phyloP scores from a whole-genome alignment of 306 rosid genomes.

The Vicia sativa region DNA sequence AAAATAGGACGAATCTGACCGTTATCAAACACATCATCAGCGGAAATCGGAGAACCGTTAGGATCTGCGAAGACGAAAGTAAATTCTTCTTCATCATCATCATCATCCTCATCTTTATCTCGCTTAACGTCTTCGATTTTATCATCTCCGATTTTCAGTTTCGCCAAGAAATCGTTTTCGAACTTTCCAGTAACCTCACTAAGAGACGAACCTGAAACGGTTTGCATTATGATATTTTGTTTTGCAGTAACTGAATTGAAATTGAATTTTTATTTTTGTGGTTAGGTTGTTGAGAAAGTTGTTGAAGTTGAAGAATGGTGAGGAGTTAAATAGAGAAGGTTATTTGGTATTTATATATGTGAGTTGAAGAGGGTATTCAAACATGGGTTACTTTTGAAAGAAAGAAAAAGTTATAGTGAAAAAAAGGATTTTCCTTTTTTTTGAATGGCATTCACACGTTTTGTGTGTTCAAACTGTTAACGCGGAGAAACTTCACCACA shows the following conservation, averaged over 20 bases:
- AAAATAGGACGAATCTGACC: slow-evolving; percentile 76
- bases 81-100: slow-evolving; percentile 58
- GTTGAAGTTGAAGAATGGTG: slow-evolving; percentile 15
- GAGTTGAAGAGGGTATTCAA: not conserved
- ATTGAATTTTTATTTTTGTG: not conserved
- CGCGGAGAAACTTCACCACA: slow-evolving; percentile 5
- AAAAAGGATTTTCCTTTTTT: not conserved
- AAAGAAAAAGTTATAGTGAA: not conserved
- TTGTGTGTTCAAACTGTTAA: slow-evolving; percentile 35
- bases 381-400: not conserved
- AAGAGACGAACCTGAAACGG: slow-evolving; percentile 35
- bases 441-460: slow-evolving; percentile 19
- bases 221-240: slow-evolving; percentile 46
- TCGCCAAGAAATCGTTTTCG: slow-evolving; percentile 42
- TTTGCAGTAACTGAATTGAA: not conserved
- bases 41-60: slow-evolving; percentile 61
- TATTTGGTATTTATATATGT: not conserved
- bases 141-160: slow-evolving; percentile 39
- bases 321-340: not conserved
- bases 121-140: not conserved
- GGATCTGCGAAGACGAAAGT: slow-evolving; percentile 59
- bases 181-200: slow-evolving; percentile 36
- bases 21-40: slow-evolving; percentile 68
- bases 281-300: not conserved
- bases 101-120: not conserved